Base-by-base conservation (phyloP, 306 rosid genomes). In the Vigna unguiculata region DNA sequence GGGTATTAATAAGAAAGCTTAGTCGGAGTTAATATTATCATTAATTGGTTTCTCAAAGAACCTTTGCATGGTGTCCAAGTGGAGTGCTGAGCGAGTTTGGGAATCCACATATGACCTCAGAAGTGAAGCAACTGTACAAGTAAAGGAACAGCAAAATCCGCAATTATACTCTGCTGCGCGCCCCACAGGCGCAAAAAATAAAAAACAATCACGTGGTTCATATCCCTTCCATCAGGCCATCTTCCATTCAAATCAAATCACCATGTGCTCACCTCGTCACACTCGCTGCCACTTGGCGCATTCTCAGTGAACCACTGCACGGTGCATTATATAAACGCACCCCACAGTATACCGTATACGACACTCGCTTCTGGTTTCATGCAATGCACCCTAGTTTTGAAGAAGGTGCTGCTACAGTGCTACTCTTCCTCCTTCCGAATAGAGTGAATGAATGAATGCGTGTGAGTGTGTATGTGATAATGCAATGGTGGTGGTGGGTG, bases 21-120 rank as follows among this genome's bases (percentile, higher is more conserved):
- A 63, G 28, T 32, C 20, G 20, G 8, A 25, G 55, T 69, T 25
- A 21, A 60, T 64, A 45, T 0, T 10, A 0, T 51, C 75, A 84
- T 76, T 66, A 64, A 65, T 57, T 58, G 75, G 43, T 14, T 21
- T 22, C 17, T 48, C 13, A 9, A 28, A 46, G 41, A 62, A 62
- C 78, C 88, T 61, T 45, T 85, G 88, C 88, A 85, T 85, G 85
- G 66, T 19, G 25, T 55, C 81, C 88, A 85, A 1, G 88, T 85
- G 88, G 64, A 40, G 32, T 48, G 4, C 48, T 47, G 12, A 68
- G 60, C 63, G 65, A 54, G 71, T 41, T 21, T 68, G 17, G 75
- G 78, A 81, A 20, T 81, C 85, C 84, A 73, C 77, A 71, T 61
- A 84, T 45, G 67, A 79, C 45, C 64, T 30, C 53, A 40, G 25